Evolutionary conservation across 805 yeast genomes (phyloP), one percentile per base, ranked within the genome.

Genomic region (Saccharomyces paradoxus): DNA sequence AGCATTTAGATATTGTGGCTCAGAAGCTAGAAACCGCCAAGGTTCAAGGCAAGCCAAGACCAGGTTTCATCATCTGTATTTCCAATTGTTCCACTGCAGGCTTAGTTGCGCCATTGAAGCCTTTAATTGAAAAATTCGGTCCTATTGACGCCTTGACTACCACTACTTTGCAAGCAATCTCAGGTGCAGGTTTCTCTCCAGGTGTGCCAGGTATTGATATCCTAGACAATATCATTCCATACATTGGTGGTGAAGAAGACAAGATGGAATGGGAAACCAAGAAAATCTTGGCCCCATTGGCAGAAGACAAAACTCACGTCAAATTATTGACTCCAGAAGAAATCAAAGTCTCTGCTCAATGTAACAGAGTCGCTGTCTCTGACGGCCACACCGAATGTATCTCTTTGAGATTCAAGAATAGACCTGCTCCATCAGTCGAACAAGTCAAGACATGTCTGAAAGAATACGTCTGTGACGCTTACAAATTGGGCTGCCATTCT

Each of bases 31-130:
- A 71, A 14, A 77, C 71, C 24, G 85, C 90, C 37, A 76, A 77
- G 61, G 77, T 78, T 28, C 71, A 71, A 8, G 86, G 86, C 51
- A 76, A 77, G 58, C 67, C 73, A 65, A 82, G 75, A 67, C 83
- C 84, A 55, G 99, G 99, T 49, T 89, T 81, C 73, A 86, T 89
- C 61, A 84, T 92, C 49, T 94, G 99, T 75, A 94, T 92, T 68
- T 91, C 98, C 56, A 94, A 94, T 78, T 94, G 99, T 76, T 91
- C 98, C 50, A 94, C 99, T 41, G 99, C 98, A 4, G 98, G 98
- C 46, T 78, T 94, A 55, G 98, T 94, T 22, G 97, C 97, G 13
- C 98, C 98, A 50, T 78, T 94, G 69, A 89, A 89, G 69, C 98
- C 99, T n/a, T 78, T 94, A 64, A 87, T 86, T 51, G 96, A 90